phyloP scores from a whole-genome alignment of 2,329 filamentous ascomycete genomes.

The Trichoderma atrobrunneum region DNA sequence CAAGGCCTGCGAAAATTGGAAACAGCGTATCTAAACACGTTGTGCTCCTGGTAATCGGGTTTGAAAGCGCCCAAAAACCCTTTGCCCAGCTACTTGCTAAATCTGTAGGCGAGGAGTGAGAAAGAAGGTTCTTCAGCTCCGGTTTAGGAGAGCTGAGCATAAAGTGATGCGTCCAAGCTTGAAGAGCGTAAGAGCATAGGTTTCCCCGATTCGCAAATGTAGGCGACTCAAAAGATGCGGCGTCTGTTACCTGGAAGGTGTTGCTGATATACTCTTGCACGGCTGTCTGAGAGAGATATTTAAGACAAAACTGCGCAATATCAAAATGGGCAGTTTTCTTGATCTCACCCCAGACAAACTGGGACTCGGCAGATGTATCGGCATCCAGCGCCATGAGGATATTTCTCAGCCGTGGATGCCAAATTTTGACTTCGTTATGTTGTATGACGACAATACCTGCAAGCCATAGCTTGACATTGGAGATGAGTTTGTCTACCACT shows the following conservation, averaged over 20 bases:
- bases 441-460: constrained; percentile 19
- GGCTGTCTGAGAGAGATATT: constrained; percentile 16
- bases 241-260: neutral
- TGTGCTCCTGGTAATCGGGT: constrained; percentile 16
- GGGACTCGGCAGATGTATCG: neutral
- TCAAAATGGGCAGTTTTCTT: constrained; percentile 16
- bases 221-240: constrained; percentile 7
- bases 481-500: constrained; percentile 1
- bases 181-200: constrained; percentile 18
- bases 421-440: constrained; percentile 18
- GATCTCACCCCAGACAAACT: constrained; percentile 11
- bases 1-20: constrained; percentile 18
- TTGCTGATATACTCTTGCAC: constrained; percentile 14
- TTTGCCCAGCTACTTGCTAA: constrained; percentile 12
- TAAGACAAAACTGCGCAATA: constrained; percentile 13
- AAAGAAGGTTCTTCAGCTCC: constrained; percentile 2
- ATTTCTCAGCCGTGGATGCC: constrained; percentile 13
- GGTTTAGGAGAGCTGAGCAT: neutral
- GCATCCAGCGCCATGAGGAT: neutral
- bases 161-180: constrained; percentile 20
- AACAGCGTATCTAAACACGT: constrained; percentile 13
- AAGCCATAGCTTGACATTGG: constrained; percentile 19
- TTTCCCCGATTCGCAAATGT: constrained; percentile 11
- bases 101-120: neutral
- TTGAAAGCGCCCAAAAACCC: constrained; percentile 19